These are phyloP conservation scores for Trypanosoma vivax DNA, from an alignment of 208 protist genomes.

Conservation along the genomic window DNA sequence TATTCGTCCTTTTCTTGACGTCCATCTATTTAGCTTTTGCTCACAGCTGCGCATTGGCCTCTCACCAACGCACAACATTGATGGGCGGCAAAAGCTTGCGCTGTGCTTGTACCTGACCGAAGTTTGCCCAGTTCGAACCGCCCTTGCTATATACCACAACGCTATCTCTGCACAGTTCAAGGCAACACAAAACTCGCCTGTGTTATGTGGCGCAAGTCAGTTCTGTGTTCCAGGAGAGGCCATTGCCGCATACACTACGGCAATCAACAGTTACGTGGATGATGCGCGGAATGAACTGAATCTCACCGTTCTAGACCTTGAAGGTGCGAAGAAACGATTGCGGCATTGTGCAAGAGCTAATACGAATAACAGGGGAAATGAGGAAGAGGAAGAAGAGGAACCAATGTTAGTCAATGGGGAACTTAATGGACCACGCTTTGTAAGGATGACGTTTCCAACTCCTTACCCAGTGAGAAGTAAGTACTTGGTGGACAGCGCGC, in stretches of 20 bases:
- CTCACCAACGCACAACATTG: slow-evolving; percentile 29
- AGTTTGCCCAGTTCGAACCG: slow-evolving; percentile 21
- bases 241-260: slow-evolving; percentile 34
- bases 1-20: slow-evolving; percentile 27
- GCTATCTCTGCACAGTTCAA: slow-evolving; percentile 16
- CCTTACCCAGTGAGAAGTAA: slow-evolving; percentile 29
- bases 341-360: not conserved
- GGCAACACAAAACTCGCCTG: slow-evolving; percentile 2
- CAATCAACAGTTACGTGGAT: slow-evolving; percentile 36
- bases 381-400: slow-evolving; percentile 7
- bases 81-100: slow-evolving; percentile 38
- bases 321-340: not conserved
- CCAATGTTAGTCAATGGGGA: slow-evolving; percentile 37
- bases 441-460: slow-evolving; percentile 39
- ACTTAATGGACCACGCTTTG: slow-evolving; percentile 43
- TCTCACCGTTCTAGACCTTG: slow-evolving; percentile 8
- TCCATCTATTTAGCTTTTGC: slow-evolving; percentile 54
- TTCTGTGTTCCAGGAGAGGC: slow-evolving; percentile 15
- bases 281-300: slow-evolving; percentile 26
- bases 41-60: slow-evolving; percentile 53
- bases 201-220: too few species aligned
- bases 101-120: slow-evolving; percentile 33
- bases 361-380: not conserved
- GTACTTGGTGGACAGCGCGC: slow-evolving; percentile 17
- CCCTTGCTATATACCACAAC: slow-evolving; percentile 55